Evolutionary conservation across 208 protist genomes (phyloP), one percentile per base, ranked within the genome.

Genomic region (Wallacemonas sp.): DNA sequence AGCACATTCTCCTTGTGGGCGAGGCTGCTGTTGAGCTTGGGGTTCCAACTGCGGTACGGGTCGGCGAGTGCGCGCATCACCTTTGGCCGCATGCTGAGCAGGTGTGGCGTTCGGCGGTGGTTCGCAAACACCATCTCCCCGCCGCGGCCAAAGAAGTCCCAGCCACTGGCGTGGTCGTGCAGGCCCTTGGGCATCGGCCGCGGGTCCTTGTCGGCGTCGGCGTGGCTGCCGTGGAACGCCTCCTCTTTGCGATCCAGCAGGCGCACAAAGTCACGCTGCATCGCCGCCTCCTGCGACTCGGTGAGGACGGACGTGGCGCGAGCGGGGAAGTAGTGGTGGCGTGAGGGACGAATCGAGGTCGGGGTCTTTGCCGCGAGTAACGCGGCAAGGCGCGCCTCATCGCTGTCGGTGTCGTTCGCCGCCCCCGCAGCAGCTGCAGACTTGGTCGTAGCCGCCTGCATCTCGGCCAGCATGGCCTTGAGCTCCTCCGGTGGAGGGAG

Each of bases 121-220:
- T 94, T 94, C 33, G 44, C 12, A 43, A 94, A 96, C 27, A 90
- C 83, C 91, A 92, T 94, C 68, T 93, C 86, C 0, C 91, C 91
- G 39, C 84, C 88, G 6, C 88, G 83, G 2, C 87, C 85, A 46
- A 78, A 87, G 70, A 91, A 94, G 67, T 89, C 81, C 87, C 88
- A 96, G 1, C 91, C 91, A 60, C 71, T 94, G 3, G 88, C 88
- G 12, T 75, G 67, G 65, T 96, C 91, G 65, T 96, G 87, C 23
- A 93, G 68, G 2, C 91, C 91, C 26, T 86, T 87, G 1, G 91
- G 91, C 6, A 80, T 65, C 46, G 88, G 88, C 4, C 88, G 77
- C 21, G 91, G 91, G 61, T 96, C 91, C 2, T 65, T 58, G 14
- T 90, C 70, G 4, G 91, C 68, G 55, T 85, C 84, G 3, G 46